phyloP scores from a whole-genome alignment of 371 early-diverging fungal species.

The Neoconidiobolus thromboides region DNA sequence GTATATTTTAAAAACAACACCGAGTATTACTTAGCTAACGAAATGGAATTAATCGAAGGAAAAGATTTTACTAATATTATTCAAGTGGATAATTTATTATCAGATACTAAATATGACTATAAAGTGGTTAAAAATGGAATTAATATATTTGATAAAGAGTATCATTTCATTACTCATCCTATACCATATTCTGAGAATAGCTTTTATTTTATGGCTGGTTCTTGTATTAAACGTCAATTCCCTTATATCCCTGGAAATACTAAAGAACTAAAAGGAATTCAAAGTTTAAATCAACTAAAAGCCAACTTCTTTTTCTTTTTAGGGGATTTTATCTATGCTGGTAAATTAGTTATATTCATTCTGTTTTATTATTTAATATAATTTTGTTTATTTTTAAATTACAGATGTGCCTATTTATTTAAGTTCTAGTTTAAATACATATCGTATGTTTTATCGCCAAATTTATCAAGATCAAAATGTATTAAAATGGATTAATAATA shows the following conservation, averaged over 20 bases:
- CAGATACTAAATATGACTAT: neutral
- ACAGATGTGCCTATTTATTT: slow-evolving; percentile 18
- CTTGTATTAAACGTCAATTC: slow-evolving; percentile 26
- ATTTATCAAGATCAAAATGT: slow-evolving; percentile 16
- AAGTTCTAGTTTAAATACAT: slow-evolving; percentile 15
- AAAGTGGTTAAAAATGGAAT: neutral
- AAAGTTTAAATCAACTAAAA: slow-evolving; percentile 2
- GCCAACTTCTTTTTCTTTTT: slow-evolving; percentile 16
- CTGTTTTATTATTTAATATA: neutral
- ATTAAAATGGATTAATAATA: slow-evolving; percentile 10
- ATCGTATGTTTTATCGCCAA: slow-evolving; percentile 22
- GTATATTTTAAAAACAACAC: neutral
- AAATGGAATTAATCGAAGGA: neutral
- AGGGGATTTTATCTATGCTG: slow-evolving; percentile 27
- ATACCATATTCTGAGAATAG: slow-evolving; percentile 10
- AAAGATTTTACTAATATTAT: neutral
- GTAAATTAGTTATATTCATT: neutral
- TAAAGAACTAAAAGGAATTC: slow-evolving; percentile 13
- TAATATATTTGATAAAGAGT: neutral
- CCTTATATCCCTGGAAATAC: slow-evolving; percentile 14
- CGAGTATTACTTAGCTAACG: no score
- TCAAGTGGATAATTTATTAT: neutral
- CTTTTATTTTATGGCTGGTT: slow-evolving; percentile 18
- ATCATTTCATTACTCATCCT: slow-evolving; percentile 13
- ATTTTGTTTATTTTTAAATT: neutral